phyloP scores from a whole-genome alignment of 306 rosid species.

The Glycine tomentella region DNA sequence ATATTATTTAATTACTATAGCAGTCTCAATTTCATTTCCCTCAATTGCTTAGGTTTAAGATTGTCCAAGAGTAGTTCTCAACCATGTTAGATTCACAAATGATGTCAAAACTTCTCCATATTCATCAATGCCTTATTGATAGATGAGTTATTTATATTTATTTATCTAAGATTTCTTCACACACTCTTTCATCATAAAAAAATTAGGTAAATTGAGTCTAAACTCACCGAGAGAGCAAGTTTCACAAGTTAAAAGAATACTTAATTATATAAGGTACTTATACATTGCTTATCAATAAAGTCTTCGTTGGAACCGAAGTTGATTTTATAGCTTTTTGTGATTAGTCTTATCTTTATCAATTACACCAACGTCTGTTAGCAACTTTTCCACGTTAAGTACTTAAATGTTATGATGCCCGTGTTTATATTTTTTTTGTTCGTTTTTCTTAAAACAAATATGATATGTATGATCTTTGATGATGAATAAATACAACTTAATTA shows the following conservation, averaged over 20 bases:
- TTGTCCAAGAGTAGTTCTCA: constrained; percentile 43
- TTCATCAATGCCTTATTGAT: constrained; percentile 15
- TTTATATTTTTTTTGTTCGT: neutral
- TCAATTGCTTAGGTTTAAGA: neutral
- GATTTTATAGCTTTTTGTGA: no score
- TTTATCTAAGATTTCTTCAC: neutral
- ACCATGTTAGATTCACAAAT: constrained; percentile 28
- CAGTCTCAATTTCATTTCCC: neutral
- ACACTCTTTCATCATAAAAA: neutral
- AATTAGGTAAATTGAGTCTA: no score
- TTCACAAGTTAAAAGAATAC: no score
- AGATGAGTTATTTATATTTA: neutral
- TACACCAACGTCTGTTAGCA: no score
- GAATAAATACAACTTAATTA: neutral
- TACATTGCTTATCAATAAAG: no score
- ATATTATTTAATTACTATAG: neutral
- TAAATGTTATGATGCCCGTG: no score
- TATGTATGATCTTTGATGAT: constrained; percentile 10
- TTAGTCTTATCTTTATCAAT: no score
- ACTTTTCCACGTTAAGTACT: no score
- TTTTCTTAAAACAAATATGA: neutral
- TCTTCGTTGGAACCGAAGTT: no score
- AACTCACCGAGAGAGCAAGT: no score
- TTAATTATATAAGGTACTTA: no score
- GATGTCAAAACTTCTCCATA: no score